Conservation (phyloP, 1,284 basidiomycete species). For the Sporisorium graminicola region DNA sequence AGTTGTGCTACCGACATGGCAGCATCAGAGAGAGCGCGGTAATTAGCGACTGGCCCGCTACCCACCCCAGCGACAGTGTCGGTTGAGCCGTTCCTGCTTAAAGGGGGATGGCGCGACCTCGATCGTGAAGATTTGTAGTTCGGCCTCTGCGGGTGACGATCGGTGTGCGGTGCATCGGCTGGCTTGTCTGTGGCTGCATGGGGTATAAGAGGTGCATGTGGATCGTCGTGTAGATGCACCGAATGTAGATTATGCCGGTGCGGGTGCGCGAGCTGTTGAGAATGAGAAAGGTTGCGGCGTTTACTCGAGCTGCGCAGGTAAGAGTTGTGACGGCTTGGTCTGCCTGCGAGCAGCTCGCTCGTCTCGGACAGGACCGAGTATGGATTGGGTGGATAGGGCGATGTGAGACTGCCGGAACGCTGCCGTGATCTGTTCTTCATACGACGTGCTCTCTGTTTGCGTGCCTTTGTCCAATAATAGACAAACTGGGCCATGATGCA, state of each 20-base stretch:
- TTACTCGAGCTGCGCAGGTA: conserved; percentile 24
- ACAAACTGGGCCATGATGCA: conserved; percentile 56
- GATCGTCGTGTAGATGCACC: conserved; percentile 5
- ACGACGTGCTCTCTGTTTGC: conserved; percentile 16
- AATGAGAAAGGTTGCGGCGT: conserved; percentile 22
- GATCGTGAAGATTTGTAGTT: conserved; percentile 17
- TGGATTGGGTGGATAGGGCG: conserved; percentile 27
- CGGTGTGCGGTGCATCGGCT: background rate
- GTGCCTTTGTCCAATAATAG: conserved; percentile 48
- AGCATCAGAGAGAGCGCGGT: conserved; percentile 50
- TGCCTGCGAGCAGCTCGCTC: conserved; percentile 31
- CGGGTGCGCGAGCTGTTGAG: conserved; percentile 16
- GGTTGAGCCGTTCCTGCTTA: conserved; percentile 18
- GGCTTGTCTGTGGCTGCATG: conserved; percentile 6
- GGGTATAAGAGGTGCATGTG: conserved; percentile 4
- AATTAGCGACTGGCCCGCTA: conserved; percentile 27
- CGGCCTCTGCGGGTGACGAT: background rate
- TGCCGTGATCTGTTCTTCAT: conserved; percentile 9
- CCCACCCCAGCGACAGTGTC: conserved; percentile 12
- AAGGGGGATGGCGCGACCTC: conserved; percentile 22
- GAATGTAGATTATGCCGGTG: conserved; percentile 4
- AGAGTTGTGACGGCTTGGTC: conserved; percentile 22
- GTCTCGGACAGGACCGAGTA: conserved; percentile 43
- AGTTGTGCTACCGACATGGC: conserved; percentile 54
- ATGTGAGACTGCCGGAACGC: conserved; percentile 20